These are phyloP conservation scores for Aurifilum marmelostoma DNA, from an alignment of 2,329 filamentous ascomycete species.

Conservation along the genomic window DNA sequence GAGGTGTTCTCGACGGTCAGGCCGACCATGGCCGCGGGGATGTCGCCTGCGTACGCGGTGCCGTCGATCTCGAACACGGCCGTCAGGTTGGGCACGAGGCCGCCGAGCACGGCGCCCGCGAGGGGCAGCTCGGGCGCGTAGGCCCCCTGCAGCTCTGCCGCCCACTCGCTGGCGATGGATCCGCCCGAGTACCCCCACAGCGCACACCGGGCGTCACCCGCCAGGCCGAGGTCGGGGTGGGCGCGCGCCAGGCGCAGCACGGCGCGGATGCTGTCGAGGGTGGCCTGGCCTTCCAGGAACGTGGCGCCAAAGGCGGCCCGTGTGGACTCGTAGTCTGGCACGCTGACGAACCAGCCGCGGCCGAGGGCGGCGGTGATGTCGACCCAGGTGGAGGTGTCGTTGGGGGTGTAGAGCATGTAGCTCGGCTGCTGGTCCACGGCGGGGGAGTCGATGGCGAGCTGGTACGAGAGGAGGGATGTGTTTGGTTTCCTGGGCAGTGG, in stretches of 20 bases:
- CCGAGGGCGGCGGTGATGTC: slow-evolving; percentile 3
- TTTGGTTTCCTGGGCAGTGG: neutral
- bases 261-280: neutral
- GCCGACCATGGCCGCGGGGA: neutral
- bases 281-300: neutral
- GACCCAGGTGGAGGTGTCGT: neutral
- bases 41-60: neutral
- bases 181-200: slow-evolving; percentile 1
- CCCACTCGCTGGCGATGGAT: slow-evolving; percentile 8
- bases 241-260: neutral
- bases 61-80: slow-evolving; percentile 1
- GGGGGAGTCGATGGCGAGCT: neutral
- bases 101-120: neutral
- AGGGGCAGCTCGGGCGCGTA: neutral
- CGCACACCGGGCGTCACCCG: neutral
- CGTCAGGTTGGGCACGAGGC: neutral
- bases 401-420: neutral
- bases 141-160: neutral
- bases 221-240: neutral
- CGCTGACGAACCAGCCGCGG: slow-evolving; percentile 8
- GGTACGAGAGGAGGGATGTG: neutral
- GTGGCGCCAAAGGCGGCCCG: neutral
- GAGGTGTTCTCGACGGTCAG: neutral
- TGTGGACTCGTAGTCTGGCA: slow-evolving; percentile 1
- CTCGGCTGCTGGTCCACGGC: neutral